Evolutionary conservation across 1,284 basidiomycete species (phyloP), one percentile per base, ranked within the genome.

Genomic region (Inonotus obliquus): DNA sequence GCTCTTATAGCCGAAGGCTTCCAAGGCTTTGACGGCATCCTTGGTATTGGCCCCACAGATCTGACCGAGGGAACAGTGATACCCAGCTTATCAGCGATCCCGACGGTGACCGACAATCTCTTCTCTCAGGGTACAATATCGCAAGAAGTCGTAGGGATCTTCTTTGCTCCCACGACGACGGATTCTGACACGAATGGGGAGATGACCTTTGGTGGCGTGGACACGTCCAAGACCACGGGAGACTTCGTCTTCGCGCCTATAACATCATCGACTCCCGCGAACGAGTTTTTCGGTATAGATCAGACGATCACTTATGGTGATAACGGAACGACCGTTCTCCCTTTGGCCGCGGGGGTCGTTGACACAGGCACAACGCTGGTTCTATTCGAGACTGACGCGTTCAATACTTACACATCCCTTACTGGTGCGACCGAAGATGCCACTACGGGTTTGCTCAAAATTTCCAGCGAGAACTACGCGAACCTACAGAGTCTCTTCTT

Each of bases 261-360:
- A 57, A 54, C 66, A 11, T 45, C 58, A 9, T 64, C 67, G 0
- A 67, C 65, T 2, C 72, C 73, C 1, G 68, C 73, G 11, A 67
- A 51, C 41, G 32, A 67, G n/a, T 75, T 70, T 63, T 75, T 73
- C 73, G 74, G 74, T n/a, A 70, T 76, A 56, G 67, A 75, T 65
- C 71, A 70, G 61, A 61, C 57, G 0, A 65, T 73, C 48, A 67
- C 65, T 13, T 73, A 73, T 53, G 69, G 70, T 21, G 29, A 14
- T n/a, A 72, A 73, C 4, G 77, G 70, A 14, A 72, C 69, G 32
- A 81, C 85, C 59, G 70, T 87, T 60, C 60, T 65, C 23, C 54
- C 72, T 2, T 68, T 63, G 37, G 81, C 79, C 17, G 79, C 83
- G 27, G 86, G 86, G 63, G 84, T 88, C 61, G 82, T 87, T 57